A percentile compares a stretch with the other conserved stretches of the same genome.
Conservation (phyloP, 192 early-diverging fungal species). For the Mortierella hygrophila region DNA sequence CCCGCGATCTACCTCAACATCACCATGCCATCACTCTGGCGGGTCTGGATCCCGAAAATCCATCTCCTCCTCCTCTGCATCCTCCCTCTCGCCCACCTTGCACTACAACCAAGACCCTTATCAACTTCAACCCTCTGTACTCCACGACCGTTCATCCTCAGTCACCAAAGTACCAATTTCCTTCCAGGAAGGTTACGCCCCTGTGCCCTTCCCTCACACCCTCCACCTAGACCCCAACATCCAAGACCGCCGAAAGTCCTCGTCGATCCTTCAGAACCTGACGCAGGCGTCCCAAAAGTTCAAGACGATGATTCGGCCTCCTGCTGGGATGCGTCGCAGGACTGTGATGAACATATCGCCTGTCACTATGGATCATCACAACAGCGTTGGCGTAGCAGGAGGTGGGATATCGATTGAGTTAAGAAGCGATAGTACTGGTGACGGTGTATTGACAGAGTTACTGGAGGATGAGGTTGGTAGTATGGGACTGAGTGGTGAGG, state of each 20-base stretch:
- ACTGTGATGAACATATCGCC: slow-evolving; percentile 25
- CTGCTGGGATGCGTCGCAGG: slow-evolving; percentile 11
- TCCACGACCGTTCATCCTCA: not conserved
- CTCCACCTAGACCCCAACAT: not conserved
- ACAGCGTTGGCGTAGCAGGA: not conserved
- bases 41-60: not conserved
- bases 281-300: slow-evolving; percentile 45
- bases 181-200: not conserved
- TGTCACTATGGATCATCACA: not conserved
- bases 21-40: not conserved
- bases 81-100: not conserved
- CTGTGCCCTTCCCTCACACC: not conserved
- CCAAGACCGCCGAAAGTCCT: slow-evolving; percentile 26
- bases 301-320: slow-evolving; percentile 27
- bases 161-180: not conserved
- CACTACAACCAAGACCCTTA: not conserved
- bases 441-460: not conserved
- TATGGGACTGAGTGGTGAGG: not conserved
- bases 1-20: not conserved
- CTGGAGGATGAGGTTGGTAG: not conserved
- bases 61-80: not conserved
- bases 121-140: not conserved
- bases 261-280: slow-evolving; percentile 31
- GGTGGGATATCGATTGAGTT: too few relatives aligned
- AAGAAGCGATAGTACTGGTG: not conserved